Evolutionary conservation across 768 basidiomycete species (phyloP).

Genomic region (Podaxis mareebaensis): DNA sequence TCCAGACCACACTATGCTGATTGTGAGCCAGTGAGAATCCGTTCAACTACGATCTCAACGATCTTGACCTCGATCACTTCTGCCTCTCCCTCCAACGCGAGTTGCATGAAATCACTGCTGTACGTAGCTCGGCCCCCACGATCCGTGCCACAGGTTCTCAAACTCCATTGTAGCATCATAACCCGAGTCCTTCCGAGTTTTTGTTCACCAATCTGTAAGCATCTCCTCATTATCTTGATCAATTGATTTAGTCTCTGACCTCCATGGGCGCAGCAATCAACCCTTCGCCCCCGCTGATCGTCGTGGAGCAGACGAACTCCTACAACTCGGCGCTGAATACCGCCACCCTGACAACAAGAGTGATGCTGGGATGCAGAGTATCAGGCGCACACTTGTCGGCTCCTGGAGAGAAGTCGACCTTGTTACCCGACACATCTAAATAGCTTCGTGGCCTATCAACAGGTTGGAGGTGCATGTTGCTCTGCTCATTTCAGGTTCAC

Average conservation of each 20-base stretch:
- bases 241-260: background rate
- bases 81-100: constrained; percentile 67
- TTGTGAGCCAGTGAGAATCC: constrained; percentile 53
- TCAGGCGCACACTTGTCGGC: constrained; percentile 40
- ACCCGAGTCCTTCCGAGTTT: constrained; percentile 50
- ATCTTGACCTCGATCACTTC: constrained; percentile 70
- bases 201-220: constrained; percentile 48
- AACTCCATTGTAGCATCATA: constrained; percentile 47
- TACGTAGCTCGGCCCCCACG: constrained; percentile 31
- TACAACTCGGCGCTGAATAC: constrained; percentile 38
- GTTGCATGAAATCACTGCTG: constrained; percentile 71
- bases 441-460: too few species aligned
- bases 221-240: background rate
- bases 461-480: too few species aligned
- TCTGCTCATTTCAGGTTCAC: background rate
- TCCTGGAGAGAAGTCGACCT: constrained; percentile 44
- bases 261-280: constrained; percentile 46
- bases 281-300: constrained; percentile 69
- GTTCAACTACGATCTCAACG: constrained; percentile 68
- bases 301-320: constrained; percentile 56
- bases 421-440: constrained; percentile 29
- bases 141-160: background rate
- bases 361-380: constrained; percentile 34
- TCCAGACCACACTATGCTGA: background rate
- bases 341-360: constrained; percentile 26